phyloP scores from a whole-genome alignment of 352 stramenopile genomes.

The Phytophthora niederhauseri region DNA sequence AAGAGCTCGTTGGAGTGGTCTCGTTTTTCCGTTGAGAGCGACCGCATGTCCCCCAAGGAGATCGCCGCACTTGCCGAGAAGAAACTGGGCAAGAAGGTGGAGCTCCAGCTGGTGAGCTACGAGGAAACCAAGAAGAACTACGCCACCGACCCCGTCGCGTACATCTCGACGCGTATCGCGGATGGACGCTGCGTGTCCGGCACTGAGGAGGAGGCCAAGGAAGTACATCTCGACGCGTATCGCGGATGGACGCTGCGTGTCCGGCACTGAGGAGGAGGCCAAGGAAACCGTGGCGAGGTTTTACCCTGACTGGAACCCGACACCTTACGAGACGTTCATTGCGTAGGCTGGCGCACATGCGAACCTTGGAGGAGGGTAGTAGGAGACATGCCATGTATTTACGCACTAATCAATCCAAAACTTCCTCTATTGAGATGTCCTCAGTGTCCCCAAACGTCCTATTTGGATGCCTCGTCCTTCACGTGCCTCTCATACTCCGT shows the following conservation, averaged over 20 bases:
- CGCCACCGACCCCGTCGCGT: conserved; percentile 24
- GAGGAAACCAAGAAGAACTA: conserved; percentile 38
- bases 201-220: conserved; percentile 22
- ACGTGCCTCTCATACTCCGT: background rate
- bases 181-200: conserved; percentile 28
- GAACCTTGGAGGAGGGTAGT: too few relatives aligned
- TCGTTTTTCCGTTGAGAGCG: conserved; percentile 26
- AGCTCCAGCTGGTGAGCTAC: conserved; percentile 21
- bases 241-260: conserved; percentile 26
- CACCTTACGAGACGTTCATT: conserved; percentile 31
- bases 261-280: conserved; percentile 24
- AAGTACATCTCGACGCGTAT: conserved; percentile 26
- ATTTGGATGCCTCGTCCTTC: background rate
- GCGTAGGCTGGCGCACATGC: background rate
- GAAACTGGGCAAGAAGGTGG: conserved; percentile 40
- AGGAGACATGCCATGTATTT: too few relatives aligned
- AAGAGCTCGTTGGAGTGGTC: conserved; percentile 23
- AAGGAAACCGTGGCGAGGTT: conserved; percentile 29
- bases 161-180: conserved; percentile 24
- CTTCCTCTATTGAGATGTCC: too few relatives aligned
- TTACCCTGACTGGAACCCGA: conserved; percentile 33
- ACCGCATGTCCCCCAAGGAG: conserved; percentile 30
- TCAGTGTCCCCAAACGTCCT: background rate
- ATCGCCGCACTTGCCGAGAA: conserved; percentile 29
- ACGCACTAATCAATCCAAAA: too few relatives aligned